Base-by-base conservation (phyloP, 2,329 filamentous ascomycete genomes). In the Phaeosphaeriaceae sp. region DNA sequence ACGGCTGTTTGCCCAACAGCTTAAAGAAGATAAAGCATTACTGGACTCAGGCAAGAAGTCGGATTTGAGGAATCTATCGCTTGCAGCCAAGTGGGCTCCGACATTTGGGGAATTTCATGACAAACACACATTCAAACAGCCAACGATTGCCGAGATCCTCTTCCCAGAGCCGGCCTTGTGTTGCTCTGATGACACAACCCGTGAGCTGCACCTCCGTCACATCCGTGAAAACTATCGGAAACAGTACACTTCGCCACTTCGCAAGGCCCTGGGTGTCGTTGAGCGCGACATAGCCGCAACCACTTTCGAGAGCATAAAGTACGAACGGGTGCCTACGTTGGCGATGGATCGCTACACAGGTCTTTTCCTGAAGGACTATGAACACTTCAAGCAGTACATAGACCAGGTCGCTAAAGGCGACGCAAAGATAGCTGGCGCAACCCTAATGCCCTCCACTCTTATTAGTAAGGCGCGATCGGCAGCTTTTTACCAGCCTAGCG, bases 21-120 rank as follows among this genome's bases (percentile, higher is more conserved):
- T 86, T 2, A 71, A 75, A 35, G 54, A 62, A 1, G 83, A 86
- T 59, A 54, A 79, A 2, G 57, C 54, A 0, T 62, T 76, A 0
- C 72, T 85, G 1, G 61, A 71, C 3, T 73, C 71, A 13, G 62
- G 65, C 8, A 72, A 79, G 23, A 60, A 70, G 13, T 70, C 73
- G 35, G 74, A 75, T 6, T 74, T 76, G 57, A 73, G 72, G 20
- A 67, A 65, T 12, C 77, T 86, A 45, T 84, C 81, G 0, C 76
- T 86, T 0, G 83, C 81, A 46, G 82, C 77, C 2, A 87, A 87
- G 52, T 86, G 83, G 84, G 81, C 83, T 1, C 84, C 84, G 1
- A 78, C 79, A 0, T 75, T 79, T 15, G 77, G 77, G 28, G 76
- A 74, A 30, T 82, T 83, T 55, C 83, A 85, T 56, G 84, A 86